Evolutionary conservation across 1,139 yeast genomes (phyloP).

Genomic region (Hansenula lynferdii): DNA sequence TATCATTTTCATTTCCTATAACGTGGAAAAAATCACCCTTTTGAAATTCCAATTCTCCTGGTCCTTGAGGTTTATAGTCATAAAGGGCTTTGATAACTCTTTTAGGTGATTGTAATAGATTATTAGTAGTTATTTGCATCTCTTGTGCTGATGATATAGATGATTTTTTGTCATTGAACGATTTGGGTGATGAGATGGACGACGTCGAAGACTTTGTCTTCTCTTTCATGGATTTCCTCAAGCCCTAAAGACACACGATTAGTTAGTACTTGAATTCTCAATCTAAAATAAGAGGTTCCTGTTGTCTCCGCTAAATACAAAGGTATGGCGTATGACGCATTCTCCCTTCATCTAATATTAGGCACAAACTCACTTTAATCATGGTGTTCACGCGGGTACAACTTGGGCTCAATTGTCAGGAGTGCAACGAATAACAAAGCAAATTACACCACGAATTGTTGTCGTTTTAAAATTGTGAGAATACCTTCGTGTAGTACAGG

Average conservation of each 20-base stretch:
- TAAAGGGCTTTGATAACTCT: slow-evolving; percentile 81
- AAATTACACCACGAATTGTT: no score
- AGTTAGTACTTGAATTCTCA: no score
- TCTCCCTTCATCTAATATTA: no score
- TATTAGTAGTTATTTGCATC: slow-evolving; percentile 15
- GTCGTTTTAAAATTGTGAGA: no score
- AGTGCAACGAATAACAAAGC: no score
- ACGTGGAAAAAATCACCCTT: slow-evolving; percentile 92
- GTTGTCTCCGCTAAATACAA: no score
- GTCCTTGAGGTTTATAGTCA: slow-evolving; percentile 74
- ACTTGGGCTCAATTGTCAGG: no score
- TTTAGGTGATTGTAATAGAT: slow-evolving; percentile 44
- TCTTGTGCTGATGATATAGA: slow-evolving; percentile 19
- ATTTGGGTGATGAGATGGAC: slow-evolving; percentile 21
- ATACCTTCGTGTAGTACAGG: no score
- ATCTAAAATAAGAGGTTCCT: no score
- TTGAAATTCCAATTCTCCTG: slow-evolving; percentile 72
- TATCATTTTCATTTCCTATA: slow-evolving; percentile 51
- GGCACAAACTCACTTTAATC: neutral
- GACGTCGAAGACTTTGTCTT: slow-evolving; percentile 18
- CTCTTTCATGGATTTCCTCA: slow-evolving; percentile 23
- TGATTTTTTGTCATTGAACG: slow-evolving; percentile 10
- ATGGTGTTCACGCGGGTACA: no score
- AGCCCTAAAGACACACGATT: no score
- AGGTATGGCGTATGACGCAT: no score